Evolutionary conservation across 2,329 filamentous ascomycete species (phyloP).

Genomic region (Exophiala alcalophila): DNA sequence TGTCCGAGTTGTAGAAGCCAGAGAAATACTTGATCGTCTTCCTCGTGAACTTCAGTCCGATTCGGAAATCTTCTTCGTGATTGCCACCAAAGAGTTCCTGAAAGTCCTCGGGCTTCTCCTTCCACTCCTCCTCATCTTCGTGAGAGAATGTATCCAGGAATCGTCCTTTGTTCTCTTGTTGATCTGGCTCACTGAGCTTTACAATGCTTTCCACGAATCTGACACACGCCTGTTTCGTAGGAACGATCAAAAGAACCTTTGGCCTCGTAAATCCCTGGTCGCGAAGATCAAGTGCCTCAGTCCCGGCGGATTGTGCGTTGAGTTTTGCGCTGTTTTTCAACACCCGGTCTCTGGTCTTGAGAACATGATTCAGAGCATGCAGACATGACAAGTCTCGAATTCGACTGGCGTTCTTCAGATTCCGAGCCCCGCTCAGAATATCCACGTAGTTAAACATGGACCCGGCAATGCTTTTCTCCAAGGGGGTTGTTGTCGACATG

Average conservation of each 20-base stretch:
- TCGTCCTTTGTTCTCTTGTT: constrained; percentile 91
- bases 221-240: constrained; percentile 82
- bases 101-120: constrained; percentile 81
- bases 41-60: constrained; percentile 94
- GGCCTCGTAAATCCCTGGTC: constrained; percentile 96
- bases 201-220: constrained; percentile 75
- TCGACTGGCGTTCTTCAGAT: constrained; percentile 62
- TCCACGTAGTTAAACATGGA: constrained; percentile 81
- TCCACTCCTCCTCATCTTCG: constrained; percentile 62
- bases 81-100: constrained; percentile 87
- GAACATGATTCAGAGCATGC: constrained; percentile 85
- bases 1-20: constrained; percentile 93
- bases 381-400: constrained; percentile 72
- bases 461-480: constrained; percentile 65
- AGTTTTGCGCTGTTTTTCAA: constrained; percentile 88
- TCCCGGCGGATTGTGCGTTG: constrained; percentile 62
- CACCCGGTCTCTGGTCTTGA: constrained; percentile 88
- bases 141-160: constrained; percentile 81
- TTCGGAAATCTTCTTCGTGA: constrained; percentile 93
- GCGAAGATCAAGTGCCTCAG: constrained; percentile 66
- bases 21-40: constrained; percentile 95
- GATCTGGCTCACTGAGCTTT: constrained; percentile 73
- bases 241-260: constrained; percentile 85
- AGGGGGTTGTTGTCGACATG: constrained; percentile 51
- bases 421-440: constrained; percentile 71